Conservation (phyloP, 108 stramenopile species). For the Hondaea fermentalgiana region DNA sequence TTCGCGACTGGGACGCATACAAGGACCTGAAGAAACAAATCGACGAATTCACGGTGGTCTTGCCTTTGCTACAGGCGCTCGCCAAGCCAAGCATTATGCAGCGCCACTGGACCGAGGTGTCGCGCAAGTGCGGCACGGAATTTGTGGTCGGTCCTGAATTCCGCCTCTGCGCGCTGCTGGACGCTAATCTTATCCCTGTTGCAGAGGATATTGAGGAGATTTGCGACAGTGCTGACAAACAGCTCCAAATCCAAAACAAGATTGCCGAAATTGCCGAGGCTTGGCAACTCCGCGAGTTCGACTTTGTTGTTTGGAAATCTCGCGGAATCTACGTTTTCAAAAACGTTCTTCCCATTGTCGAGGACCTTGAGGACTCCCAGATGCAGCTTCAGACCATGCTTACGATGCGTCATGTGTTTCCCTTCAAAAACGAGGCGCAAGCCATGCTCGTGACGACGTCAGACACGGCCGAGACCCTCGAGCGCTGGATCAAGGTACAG, state of each 20-base stretch:
- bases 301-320: conserved; percentile 71
- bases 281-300: conserved; percentile 61
- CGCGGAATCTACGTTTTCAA: conserved; percentile 61
- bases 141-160: conserved; percentile 67
- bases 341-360: conserved; percentile 66
- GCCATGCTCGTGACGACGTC: conserved; percentile 60
- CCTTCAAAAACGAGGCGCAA: conserved; percentile 69
- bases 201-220: conserved; percentile 71
- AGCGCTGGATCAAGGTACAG: conserved; percentile 81
- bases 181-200: conserved; percentile 45
- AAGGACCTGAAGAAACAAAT: conserved; percentile 64
- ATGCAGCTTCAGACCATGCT: conserved; percentile 79
- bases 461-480: conserved; percentile 76
- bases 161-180: conserved; percentile 57
- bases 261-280: conserved; percentile 61
- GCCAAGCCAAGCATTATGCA: conserved; percentile 70
- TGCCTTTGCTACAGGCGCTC: conserved; percentile 70
- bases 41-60: conserved; percentile 69
- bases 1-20: conserved; percentile 73
- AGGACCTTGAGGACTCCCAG: conserved; percentile 80
- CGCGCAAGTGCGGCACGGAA: conserved; percentile 50
- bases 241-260: conserved; percentile 68
- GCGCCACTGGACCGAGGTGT: conserved; percentile 78
- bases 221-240: conserved; percentile 78
- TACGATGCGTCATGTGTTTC: conserved; percentile 70